Conservation (phyloP, 2,329 filamentous ascomycete genomes). For the Alternaria sp. region DNA sequence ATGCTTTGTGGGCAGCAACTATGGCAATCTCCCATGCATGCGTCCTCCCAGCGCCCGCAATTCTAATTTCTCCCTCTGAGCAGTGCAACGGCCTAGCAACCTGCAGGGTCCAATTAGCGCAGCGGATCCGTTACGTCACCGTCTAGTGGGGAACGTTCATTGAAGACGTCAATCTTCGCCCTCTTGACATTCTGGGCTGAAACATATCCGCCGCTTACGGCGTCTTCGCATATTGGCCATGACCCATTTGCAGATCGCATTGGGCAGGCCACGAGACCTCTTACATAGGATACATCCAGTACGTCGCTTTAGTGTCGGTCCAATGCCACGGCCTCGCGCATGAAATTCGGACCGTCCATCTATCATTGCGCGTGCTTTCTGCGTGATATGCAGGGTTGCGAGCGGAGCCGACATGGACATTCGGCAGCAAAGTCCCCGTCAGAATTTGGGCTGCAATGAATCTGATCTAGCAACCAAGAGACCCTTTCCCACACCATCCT, state of each 20-base stretch:
- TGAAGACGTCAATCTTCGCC: constrained; percentile 23
- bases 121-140: constrained; percentile 33
- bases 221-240: constrained; percentile 8
- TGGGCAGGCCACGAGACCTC: constrained; percentile 24
- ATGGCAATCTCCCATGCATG: constrained; percentile 12
- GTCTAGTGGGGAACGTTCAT: constrained; percentile 10
- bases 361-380: not conserved
- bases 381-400: not conserved
- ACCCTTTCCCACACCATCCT: constrained; percentile 2
- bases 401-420: not conserved
- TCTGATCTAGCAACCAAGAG: constrained; percentile 1
- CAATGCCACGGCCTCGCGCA: constrained; percentile 2
- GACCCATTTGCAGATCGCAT: constrained; percentile 25
- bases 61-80: constrained; percentile 12
- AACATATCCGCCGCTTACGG: constrained; percentile 33
- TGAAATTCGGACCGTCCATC: not conserved
- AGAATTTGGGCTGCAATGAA: not conserved
- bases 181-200: constrained; percentile 16
- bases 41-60: constrained; percentile 9
- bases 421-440: not conserved
- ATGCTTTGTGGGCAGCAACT: not conserved
- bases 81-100: constrained; percentile 18
- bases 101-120: constrained; percentile 26
- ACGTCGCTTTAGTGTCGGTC: constrained; percentile 2
- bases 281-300: constrained; percentile 20